Evolutionary conservation across 1,284 basidiomycete genomes (phyloP), one percentile per base, ranked within the genome.

Genomic region (Phaffia rhodozyma): DNA sequence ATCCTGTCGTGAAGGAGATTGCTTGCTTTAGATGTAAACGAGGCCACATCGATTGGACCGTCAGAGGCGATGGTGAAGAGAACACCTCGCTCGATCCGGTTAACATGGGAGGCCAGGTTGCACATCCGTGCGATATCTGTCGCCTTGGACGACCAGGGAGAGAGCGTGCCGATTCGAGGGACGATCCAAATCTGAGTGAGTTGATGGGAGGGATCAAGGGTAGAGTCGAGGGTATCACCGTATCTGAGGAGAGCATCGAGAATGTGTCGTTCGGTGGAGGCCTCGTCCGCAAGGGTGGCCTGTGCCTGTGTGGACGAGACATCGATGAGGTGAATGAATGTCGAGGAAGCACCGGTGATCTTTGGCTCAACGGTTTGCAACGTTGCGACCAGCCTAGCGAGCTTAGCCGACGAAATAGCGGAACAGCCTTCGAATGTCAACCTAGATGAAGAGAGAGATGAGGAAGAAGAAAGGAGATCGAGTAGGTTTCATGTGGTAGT

Each of bases 121-220:
- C 94, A 97, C 67, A 93, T 84, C 27, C 79, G 77, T n/a, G 91
- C 83, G 66, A 97, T 97, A 73, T 97, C 92, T 1, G 93, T 96
- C 2, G 94, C 94, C 76, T 97, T 97, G 77, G 89, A 92, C 9
- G 92, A 96, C 94, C 94, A 97, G 0, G 94, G 89, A 25, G 87
- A 89, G 72, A 91, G 86, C 43, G 87, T 86, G 3, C 86, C 86
- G 13, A 80, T 80, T 66, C 91, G 79, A n/a, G 91, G 91, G 11
- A 87, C 77, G 49, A 93, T 83, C 73, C 84, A 93, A 34, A 84
- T 76, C 7, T 84, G 76, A 58, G 83, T 82, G 51, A 72, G 69
- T 32, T 66, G 57, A 7, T 38, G 27, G 1, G 55, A 25, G 11
- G 55, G 48, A 25, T 63, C 66, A 11, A 61, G 52, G n/a, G 4